Conservation (phyloP, 371 early-diverging fungal genomes). For the Funneliformis caledonium region DNA sequence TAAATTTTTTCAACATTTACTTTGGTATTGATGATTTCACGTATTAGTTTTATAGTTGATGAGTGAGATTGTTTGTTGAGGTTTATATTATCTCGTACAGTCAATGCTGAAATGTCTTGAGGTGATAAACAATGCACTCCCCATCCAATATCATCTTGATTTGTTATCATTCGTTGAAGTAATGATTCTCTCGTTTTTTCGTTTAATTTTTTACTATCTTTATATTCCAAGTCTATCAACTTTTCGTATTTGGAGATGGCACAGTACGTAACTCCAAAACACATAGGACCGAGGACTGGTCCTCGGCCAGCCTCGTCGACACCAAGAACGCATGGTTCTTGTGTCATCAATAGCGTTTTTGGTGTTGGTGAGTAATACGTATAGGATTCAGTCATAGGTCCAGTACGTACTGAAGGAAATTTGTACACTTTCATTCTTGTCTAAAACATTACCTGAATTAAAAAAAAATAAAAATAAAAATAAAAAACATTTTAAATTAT, state of each 20-base stretch:
- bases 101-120: slow-evolving; percentile 76
- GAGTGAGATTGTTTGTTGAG: slow-evolving; percentile 95
- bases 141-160: slow-evolving; percentile 82
- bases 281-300: slow-evolving; percentile 98
- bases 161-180: slow-evolving; percentile 65
- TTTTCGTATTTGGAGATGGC: slow-evolving; percentile 60
- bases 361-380: slow-evolving; percentile 48
- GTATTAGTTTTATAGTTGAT: slow-evolving; percentile 87
- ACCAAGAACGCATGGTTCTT: slow-evolving; percentile 81
- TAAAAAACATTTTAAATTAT: no score
- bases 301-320: slow-evolving; percentile 99
- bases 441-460: no score
- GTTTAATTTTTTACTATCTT: slow-evolving; percentile 90
- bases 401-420: slow-evolving; percentile 16
- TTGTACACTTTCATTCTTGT: background rate
- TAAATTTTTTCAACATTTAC: slow-evolving; percentile 82
- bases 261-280: slow-evolving; percentile 88
- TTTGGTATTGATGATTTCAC: slow-evolving; percentile 63
- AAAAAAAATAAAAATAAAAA: no score
- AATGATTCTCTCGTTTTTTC: slow-evolving; percentile 73
- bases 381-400: slow-evolving; percentile 41
- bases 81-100: slow-evolving; percentile 80
- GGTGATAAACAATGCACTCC: slow-evolving; percentile 84
- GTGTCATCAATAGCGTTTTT: slow-evolving; percentile 42
- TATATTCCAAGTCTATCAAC: background rate